Evolutionary conservation across 2,329 filamentous ascomycete genomes (phyloP).

Genomic region (Epichloe aotearoae): DNA sequence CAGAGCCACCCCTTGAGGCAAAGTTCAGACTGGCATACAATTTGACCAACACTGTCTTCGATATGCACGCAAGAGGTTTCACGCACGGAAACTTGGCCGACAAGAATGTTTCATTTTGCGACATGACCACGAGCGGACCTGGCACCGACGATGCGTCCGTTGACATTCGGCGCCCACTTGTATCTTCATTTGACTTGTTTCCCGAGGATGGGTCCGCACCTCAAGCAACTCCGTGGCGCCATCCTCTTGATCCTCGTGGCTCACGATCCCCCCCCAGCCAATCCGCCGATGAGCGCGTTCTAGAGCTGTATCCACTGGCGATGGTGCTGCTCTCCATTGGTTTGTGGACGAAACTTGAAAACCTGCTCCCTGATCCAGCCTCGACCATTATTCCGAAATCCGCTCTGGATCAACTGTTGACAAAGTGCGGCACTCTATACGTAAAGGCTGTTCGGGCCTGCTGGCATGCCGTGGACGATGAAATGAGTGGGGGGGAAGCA

Average conservation of each 20-base stretch:
- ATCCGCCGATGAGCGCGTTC: conserved; percentile 41
- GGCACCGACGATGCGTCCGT: conserved; percentile 32
- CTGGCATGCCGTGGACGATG: conserved; percentile 55
- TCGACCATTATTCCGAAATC: conserved; percentile 45
- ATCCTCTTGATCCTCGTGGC: conserved; percentile 48
- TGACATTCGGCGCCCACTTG: conserved; percentile 53
- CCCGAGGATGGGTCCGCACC: conserved; percentile 14
- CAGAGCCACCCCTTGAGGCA: conserved; percentile 56
- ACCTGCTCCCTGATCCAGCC: conserved; percentile 29
- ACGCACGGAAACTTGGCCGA: conserved; percentile 58
- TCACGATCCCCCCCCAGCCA: conserved; percentile 36
- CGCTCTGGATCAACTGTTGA: conserved; percentile 47
- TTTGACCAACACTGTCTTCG: conserved; percentile 58
- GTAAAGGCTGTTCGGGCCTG: conserved; percentile 63
- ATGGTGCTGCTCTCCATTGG: conserved; percentile 64
- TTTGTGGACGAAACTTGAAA: conserved; percentile 56
- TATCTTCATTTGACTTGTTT: conserved; percentile 67
- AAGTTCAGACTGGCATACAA: conserved; percentile 66
- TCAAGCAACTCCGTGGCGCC: conserved; percentile 31
- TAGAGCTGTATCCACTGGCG: conserved; percentile 61
- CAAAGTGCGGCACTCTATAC: conserved; percentile 60
- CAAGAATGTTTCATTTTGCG: conserved; percentile 54
- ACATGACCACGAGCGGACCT: conserved; percentile 27
- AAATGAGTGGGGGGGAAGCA: conserved; percentile 29
- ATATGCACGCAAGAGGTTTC: conserved; percentile 56